Percentiles rank a stretch among this genome's conserved stretches.
Evolutionary conservation across 805 yeast genomes (phyloP).

Genomic region (Wickerhamiella domercqiae): DNA sequence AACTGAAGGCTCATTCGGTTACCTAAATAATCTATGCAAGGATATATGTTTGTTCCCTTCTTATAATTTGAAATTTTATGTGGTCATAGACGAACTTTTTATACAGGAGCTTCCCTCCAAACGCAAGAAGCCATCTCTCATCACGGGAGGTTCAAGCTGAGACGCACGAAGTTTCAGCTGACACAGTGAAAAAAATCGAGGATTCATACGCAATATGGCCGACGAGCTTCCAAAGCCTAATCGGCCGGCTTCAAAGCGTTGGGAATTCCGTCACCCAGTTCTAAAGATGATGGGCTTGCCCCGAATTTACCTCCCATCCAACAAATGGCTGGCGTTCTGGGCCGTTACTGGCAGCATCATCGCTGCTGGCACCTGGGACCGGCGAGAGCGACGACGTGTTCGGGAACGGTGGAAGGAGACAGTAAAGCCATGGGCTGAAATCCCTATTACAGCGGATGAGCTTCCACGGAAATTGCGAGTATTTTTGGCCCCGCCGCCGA

Average conservation of each 20-base stretch:
- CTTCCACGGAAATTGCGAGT: constrained; percentile 65
- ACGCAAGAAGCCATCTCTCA: too few species aligned
- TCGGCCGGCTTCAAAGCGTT: constrained; percentile 6
- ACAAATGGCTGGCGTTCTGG: constrained; percentile 92
- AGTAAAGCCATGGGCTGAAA: constrained; percentile 41
- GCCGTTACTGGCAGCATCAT: constrained; percentile 44
- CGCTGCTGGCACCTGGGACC: constrained; percentile 73
- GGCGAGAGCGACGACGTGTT: constrained; percentile 49
- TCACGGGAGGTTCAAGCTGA: too few species aligned
- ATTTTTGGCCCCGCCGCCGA: constrained; percentile 93
- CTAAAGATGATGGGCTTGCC: constrained; percentile 75
- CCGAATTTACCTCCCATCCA: constrained; percentile 59
- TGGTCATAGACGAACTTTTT: too few species aligned
- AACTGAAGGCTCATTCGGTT: too few species aligned
- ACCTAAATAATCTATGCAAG: too few species aligned
- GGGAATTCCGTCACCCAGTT: constrained; percentile 43
- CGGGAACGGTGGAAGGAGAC: constrained; percentile 47
- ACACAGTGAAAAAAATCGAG: neutral
- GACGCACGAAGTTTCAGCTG: too few species aligned
- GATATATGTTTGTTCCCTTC: too few species aligned
- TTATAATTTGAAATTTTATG: too few species aligned
- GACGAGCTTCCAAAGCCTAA: constrained; percentile 1
- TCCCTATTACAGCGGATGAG: constrained; percentile 31
- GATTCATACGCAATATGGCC: neutral
- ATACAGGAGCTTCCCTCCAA: too few species aligned